Evolutionary conservation across 2,329 filamentous ascomycete genomes (phyloP).

Genomic region (Dothistroma pini): DNA sequence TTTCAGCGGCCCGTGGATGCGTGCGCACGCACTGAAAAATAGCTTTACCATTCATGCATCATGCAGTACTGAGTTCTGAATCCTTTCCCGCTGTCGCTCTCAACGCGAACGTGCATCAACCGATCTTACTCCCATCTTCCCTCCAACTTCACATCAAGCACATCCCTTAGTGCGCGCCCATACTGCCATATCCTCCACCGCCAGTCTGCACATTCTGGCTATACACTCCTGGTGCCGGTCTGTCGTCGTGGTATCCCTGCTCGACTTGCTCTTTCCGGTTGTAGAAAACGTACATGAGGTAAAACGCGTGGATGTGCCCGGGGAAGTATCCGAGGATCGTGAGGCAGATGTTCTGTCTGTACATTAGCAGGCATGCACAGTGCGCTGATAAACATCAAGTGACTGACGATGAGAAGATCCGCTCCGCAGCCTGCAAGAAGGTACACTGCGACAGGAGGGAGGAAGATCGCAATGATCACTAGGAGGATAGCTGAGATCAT

Average conservation of each 20-base stretch:
- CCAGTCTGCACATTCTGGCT: conserved; percentile 69
- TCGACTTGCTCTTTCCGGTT: conserved; percentile 63
- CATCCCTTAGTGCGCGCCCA: conserved; percentile 14
- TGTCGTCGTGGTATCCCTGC: conserved; percentile 53
- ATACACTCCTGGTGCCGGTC: conserved; percentile 65
- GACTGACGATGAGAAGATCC: conserved; percentile 48
- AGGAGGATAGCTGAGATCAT: conserved; percentile 38
- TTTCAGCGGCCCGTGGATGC: background rate
- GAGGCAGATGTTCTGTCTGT: conserved; percentile 39
- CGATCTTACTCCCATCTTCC: background rate
- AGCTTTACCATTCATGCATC: background rate
- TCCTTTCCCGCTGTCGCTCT: background rate
- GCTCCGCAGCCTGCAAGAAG: conserved; percentile 48
- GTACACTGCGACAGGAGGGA: conserved; percentile 49
- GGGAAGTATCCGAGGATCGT: conserved; percentile 60
- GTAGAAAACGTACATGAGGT: conserved; percentile 79
- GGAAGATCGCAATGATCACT: conserved; percentile 46
- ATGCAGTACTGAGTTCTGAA: background rate
- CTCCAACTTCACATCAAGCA: background rate
- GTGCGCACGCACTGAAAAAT: background rate
- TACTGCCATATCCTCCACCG: conserved; percentile 42
- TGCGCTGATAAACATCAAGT: conserved; percentile 46
- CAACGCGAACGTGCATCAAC: background rate
- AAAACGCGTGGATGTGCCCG: conserved; percentile 69
- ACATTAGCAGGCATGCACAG: conserved; percentile 47